Conservation (phyloP, 2,329 filamentous ascomycete species). For the Coniella vitis region DNA sequence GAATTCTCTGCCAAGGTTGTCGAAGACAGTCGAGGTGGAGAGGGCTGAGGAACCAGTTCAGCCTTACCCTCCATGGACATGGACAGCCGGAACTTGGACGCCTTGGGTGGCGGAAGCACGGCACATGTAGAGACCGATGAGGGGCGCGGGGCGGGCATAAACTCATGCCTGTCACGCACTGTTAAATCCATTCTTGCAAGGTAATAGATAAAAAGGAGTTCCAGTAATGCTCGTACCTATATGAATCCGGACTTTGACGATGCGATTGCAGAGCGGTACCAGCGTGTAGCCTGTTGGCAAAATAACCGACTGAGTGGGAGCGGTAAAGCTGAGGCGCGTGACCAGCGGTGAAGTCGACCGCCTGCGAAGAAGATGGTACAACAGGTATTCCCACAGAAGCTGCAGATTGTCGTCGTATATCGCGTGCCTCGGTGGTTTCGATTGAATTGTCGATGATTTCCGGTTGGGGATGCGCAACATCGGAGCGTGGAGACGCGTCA, state of each 20-base stretch:
- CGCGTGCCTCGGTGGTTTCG: background rate
- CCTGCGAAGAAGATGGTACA: constrained; percentile 19
- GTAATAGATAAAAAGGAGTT: background rate
- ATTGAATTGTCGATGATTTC: constrained; percentile 2
- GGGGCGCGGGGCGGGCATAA: constrained; percentile 36
- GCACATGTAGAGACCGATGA: constrained; percentile 32
- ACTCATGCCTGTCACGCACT: constrained; percentile 30
- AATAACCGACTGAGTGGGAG: constrained; percentile 40
- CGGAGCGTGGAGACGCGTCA: constrained; percentile 9
- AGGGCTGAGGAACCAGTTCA: constrained; percentile 64
- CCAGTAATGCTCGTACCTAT: constrained; percentile 25
- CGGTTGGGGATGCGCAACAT: constrained; percentile 3
- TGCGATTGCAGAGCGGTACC: constrained; percentile 45
- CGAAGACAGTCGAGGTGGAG: constrained; percentile 42
- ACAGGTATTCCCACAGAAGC: constrained; percentile 1
- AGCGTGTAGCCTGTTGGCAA: constrained; percentile 52
- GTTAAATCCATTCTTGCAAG: constrained; percentile 17
- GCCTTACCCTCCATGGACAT: constrained; percentile 86
- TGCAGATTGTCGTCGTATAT: constrained; percentile 7
- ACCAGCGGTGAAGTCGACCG: constrained; percentile 19
- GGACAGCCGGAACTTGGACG: constrained; percentile 66
- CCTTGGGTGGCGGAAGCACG: constrained; percentile 30
- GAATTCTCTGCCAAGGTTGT: constrained; percentile 20
- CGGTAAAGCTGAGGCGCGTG: constrained; percentile 12
- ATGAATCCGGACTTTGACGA: constrained; percentile 35